Conservation (phyloP, 495 filamentous ascomycete species). For the Podospora pseudoanserina region DNA sequence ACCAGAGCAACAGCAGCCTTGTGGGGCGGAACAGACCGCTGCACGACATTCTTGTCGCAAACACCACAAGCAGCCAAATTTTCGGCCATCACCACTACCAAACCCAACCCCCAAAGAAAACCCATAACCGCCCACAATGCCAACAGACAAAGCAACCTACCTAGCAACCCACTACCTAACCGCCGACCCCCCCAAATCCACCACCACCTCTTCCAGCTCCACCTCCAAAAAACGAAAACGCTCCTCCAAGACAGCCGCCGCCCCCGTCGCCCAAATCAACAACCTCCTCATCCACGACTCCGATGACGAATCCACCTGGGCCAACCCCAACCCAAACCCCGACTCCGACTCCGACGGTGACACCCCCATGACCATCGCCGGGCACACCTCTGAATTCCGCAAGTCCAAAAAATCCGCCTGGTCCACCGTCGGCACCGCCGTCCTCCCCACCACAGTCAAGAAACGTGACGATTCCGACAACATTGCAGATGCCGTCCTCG, state of each 20-base stretch:
- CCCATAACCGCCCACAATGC: conserved; percentile 36
- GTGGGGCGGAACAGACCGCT: neutral
- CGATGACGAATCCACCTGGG: conserved; percentile 77
- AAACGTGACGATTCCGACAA: conserved; percentile 44
- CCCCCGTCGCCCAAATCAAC: conserved; percentile 38
- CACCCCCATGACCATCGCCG: conserved; percentile 46
- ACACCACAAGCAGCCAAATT: conserved; percentile 5
- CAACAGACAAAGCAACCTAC: conserved; percentile 73
- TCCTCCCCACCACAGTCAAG: conserved; percentile 26
- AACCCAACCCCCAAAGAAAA: conserved; percentile 1
- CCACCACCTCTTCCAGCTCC: conserved; percentile 41
- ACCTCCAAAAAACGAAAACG: conserved; percentile 76
- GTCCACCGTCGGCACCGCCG: conserved; percentile 62
- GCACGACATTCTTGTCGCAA: neutral
- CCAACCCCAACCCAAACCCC: conserved; percentile 33
- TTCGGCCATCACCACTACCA: conserved; percentile 1
- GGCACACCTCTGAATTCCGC: conserved; percentile 65
- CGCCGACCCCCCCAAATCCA: conserved; percentile 64
- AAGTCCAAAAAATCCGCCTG: conserved; percentile 73
- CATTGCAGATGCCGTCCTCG: conserved; percentile 79
- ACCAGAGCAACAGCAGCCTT: neutral
- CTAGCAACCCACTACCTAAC: conserved; percentile 92
- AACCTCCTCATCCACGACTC: conserved; percentile 81
- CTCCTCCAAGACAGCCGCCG: conserved; percentile 49
- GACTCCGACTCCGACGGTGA: conserved; percentile 46